Conservation (phyloP, 2,329 filamentous ascomycete genomes). For the Zymoseptoria ardabiliae region DNA sequence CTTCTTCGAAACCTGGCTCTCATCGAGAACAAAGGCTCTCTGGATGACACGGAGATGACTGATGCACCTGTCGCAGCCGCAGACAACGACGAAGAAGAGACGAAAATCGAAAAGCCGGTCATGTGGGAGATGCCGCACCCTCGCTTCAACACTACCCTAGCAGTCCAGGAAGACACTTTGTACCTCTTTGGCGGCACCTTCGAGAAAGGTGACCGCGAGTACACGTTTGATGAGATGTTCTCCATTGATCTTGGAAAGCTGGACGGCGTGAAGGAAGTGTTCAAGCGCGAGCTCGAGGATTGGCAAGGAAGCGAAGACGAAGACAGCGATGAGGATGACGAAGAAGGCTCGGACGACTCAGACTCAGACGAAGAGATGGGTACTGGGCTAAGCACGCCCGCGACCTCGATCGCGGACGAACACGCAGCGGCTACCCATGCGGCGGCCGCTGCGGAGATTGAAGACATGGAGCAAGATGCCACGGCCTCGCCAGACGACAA, state of each 20-base stretch:
- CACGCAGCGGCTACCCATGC: conserved; percentile 14
- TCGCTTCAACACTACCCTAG: conserved; percentile 83
- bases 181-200: conserved; percentile 95
- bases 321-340: conserved; percentile 42
- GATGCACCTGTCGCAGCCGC: conserved; percentile 25
- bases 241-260: conserved; percentile 90
- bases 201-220: conserved; percentile 90
- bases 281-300: conserved; percentile 74
- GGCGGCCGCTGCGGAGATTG: conserved; percentile 11
- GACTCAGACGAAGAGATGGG: conserved; percentile 51
- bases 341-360: conserved; percentile 47
- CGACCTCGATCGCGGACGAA: conserved; percentile 20
- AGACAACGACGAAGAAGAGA: conserved; percentile 49
- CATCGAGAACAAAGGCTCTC: conserved; percentile 65
- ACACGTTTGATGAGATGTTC: conserved; percentile 92
- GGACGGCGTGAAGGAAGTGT: conserved; percentile 88
- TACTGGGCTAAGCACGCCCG: conserved; percentile 35
- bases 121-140: conserved; percentile 80
- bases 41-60: conserved; percentile 43
- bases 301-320: conserved; percentile 57
- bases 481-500: conserved; percentile 59
- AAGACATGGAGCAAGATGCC: conserved; percentile 17
- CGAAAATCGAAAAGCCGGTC: conserved; percentile 46
- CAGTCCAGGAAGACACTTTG: conserved; percentile 84
- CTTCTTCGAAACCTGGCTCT: conserved; percentile 78